Conservation (phyloP, 2,329 filamentous ascomycete species). For the Diplodia intermedia region DNA sequence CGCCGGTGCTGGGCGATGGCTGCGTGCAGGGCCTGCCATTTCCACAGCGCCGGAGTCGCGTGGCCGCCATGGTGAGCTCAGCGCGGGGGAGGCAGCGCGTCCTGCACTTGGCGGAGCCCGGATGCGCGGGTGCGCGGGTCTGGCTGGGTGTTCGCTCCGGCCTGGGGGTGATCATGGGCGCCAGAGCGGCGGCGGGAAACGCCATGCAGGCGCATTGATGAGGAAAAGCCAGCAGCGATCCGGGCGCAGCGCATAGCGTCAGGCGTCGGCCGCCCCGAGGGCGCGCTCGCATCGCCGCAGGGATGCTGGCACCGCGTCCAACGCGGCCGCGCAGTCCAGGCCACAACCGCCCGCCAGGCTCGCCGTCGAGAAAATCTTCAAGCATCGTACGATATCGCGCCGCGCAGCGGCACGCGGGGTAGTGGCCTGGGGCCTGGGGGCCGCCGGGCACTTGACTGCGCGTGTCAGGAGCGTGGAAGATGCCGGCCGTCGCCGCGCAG, state of each 20-base stretch:
- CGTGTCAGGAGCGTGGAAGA: conserved; percentile 29
- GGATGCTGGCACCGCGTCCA: conserved; percentile 15
- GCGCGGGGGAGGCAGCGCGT: conserved; percentile 30
- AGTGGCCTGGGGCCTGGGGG: conserved; percentile 5
- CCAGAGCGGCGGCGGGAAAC: conserved; percentile 26
- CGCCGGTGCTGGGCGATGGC: conserved; percentile 25
- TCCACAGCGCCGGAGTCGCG: conserved; percentile 27
- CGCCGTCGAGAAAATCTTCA: conserved; percentile 4
- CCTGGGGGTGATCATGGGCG: conserved; percentile 26
- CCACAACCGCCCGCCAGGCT: conserved; percentile 23
- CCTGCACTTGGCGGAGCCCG: conserved; percentile 14
- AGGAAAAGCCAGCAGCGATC: conserved; percentile 28
- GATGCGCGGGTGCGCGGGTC: conserved; percentile 16
- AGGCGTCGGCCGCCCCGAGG: conserved; percentile 24
- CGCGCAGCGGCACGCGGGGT: conserved; percentile 23
- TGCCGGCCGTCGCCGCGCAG: conserved; percentile 21
- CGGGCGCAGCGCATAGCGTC: conserved; percentile 18
- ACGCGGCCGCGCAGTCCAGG: conserved; percentile 14
- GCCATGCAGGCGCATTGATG: conserved; percentile 17
- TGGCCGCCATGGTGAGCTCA: conserved; percentile 31
- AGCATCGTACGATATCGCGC: conserved; percentile 17
- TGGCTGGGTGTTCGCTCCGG: conserved; percentile 22
- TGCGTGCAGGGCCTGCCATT: conserved; percentile 26
- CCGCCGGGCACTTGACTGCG: not conserved
- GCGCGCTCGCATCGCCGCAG: conserved; percentile 23